phyloP scores from a whole-genome alignment of 345 rosid genomes.

The Eutrema yunnanense region DNA sequence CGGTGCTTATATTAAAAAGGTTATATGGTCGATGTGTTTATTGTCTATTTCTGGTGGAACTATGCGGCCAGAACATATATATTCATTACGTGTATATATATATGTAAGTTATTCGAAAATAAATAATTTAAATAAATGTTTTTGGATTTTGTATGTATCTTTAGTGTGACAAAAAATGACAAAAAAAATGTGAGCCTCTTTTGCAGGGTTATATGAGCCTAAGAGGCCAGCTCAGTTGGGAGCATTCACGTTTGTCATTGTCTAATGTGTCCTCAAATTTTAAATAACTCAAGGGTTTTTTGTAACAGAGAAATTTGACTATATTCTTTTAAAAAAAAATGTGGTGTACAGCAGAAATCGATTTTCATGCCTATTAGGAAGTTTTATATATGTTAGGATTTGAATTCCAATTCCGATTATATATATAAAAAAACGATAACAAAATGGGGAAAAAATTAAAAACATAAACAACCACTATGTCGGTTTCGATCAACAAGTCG shows the following conservation, averaged over 20 bases:
- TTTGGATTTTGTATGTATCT: constrained; percentile 13
- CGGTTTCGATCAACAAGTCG: not conserved
- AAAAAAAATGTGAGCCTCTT: constrained; percentile 14
- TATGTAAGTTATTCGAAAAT: not conserved
- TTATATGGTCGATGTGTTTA: constrained; percentile 13
- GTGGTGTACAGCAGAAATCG: not conserved
- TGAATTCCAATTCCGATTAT: not conserved
- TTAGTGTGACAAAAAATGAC: constrained; percentile 20
- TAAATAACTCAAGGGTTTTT: not conserved
- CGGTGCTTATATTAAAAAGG: not conserved
- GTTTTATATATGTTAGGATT: not conserved
- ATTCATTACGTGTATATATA: not conserved
- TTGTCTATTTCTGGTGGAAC: constrained; percentile 21
- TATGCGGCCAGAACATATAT: not conserved
- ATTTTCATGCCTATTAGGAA: not conserved
- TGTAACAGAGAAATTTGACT: not conserved
- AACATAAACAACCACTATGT: not conserved
- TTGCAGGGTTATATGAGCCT: constrained; percentile 19
- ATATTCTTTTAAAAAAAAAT: not conserved
- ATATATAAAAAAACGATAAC: too few relatives aligned
- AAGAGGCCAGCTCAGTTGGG: constrained; percentile 10
- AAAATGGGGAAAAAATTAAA: too few relatives aligned
- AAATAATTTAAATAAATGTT: not conserved
- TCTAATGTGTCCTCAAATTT: not conserved
- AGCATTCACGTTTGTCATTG: constrained; percentile 10